Evolutionary conservation across 495 filamentous ascomycete genomes (phyloP), one percentile per base, ranked within the genome.

Genomic region (Aeminium ludgeri): DNA sequence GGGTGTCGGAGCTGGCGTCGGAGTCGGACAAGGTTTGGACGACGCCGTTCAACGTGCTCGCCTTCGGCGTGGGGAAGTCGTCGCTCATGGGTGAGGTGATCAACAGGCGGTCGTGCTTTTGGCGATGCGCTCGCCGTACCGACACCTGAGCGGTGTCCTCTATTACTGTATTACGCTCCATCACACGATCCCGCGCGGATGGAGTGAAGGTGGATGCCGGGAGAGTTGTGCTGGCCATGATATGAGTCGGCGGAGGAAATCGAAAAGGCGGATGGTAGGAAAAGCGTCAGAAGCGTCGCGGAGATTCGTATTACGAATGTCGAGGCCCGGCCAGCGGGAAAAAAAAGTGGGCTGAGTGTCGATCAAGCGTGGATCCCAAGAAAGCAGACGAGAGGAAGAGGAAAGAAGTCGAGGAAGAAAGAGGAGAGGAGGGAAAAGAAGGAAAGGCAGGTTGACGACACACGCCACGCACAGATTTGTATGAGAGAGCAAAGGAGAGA

Each of bases 21-120:
- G 56, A 52, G 27, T 43, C 48, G 10, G 30, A 45, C 59, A 30
- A 30, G 46, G 55, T 59, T 17, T 65, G 64, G 8, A 64, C 59
- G 10, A 64, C 65, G 20, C 65, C 50, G 45, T 69, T 63, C 13
- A 68, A 62, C 31, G 68, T 61, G 56, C 70, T 73, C 52, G 72
- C 64, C 46, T 65, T 59, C 36, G 70, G 50, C 17, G 73, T 77
- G 6, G 73, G 73, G 51, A 77, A 77, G 52, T 72, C 66, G 47
- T 74, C 70, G 51, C 66, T 70, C 51, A 67, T 55, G 33, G 73
- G 72, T 11, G 73, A 72, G 13, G 40, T 40, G 13, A 51, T 33
- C 7, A 33, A 19, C 10, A 28, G 44, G 28, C 40, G 43, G 27
- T 48, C 28, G 19, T 42, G 38, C 29, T 19, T 31, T 34, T 46